Percentiles rank a stretch among this genome's conserved stretches.
phyloP scores from a whole-genome alignment of 2,329 filamentous ascomycete species.

The Microdochium nivale region DNA sequence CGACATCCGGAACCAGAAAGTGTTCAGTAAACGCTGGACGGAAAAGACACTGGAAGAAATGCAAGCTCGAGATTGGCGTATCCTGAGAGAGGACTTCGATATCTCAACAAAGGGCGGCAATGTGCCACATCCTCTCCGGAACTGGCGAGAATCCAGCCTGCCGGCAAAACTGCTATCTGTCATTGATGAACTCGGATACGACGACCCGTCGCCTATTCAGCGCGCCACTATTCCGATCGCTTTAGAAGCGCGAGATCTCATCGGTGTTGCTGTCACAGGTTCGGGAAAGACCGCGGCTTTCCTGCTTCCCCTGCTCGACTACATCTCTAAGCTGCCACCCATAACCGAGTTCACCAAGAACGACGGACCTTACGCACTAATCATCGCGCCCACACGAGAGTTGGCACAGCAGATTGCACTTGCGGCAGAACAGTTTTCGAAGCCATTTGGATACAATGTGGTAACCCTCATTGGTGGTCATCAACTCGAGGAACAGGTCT shows the following conservation, averaged over 20 bases:
- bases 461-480: conserved; percentile 98
- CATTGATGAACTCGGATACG: conserved; percentile 78
- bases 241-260: conserved; percentile 85
- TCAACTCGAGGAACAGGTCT: conserved; percentile 87
- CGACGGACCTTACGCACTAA: conserved; percentile 94
- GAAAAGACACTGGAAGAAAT: conserved; percentile 89
- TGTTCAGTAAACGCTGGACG: conserved; percentile 78
- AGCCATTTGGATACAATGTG: conserved; percentile 82
- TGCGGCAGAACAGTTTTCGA: conserved; percentile 88
- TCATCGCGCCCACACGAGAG: conserved; percentile 93
- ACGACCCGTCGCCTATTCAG: conserved; percentile 85
- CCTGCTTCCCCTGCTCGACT: conserved; percentile 82
- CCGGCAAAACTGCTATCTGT: conserved; percentile 73
- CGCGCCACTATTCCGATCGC: conserved; percentile 93
- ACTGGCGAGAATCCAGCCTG: conserved; percentile 77
- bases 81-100: conserved; percentile 99
- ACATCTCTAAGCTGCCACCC: conserved; percentile 84
- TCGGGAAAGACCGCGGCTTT: conserved; percentile 98
- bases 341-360: conserved; percentile 81
- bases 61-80: conserved; percentile 97
- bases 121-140: conserved; percentile 94
- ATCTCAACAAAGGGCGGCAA: conserved; percentile 88
- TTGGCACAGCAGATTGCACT: conserved; percentile 94
- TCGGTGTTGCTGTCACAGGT: conserved; percentile 94
- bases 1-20: conserved; percentile 51